Percentiles rank a stretch among this genome's conserved stretches.
These are phyloP conservation scores for Pestalotiopsis sp. DNA, from an alignment of 2,329 filamentous ascomycete genomes.

Conservation along the genomic window DNA sequence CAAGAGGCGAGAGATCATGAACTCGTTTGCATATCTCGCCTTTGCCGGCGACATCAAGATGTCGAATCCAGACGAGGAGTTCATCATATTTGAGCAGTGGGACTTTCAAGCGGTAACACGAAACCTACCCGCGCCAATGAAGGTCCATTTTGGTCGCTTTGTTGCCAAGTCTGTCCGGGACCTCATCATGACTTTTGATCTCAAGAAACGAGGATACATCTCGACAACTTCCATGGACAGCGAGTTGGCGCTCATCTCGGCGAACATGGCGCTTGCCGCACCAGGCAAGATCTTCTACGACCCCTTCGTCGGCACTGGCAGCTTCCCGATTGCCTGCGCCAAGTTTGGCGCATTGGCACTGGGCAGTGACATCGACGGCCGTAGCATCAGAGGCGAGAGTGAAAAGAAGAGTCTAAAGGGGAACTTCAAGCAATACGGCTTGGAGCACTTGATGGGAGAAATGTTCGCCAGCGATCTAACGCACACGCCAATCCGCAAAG, in stretches of 20 bases:
- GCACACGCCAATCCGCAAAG: slow-evolving; percentile 71
- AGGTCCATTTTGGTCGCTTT: slow-evolving; percentile 72
- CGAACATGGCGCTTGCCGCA: slow-evolving; percentile 82
- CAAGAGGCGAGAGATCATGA: slow-evolving; percentile 74
- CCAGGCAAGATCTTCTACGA: slow-evolving; percentile 90
- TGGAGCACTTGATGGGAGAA: slow-evolving; percentile 69
- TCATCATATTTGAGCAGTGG: slow-evolving; percentile 85
- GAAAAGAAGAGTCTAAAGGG: slow-evolving; percentile 52
- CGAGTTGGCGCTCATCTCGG: slow-evolving; percentile 86
- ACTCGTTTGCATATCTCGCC: slow-evolving; percentile 76
- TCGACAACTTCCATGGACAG: slow-evolving; percentile 97
- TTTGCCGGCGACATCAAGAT: slow-evolving; percentile 81
- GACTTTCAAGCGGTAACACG: slow-evolving; percentile 52
- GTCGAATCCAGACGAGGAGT: slow-evolving; percentile 71
- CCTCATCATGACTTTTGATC: slow-evolving; percentile 72
- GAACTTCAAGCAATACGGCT: slow-evolving; percentile 85
- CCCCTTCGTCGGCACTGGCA: slow-evolving; percentile 93
- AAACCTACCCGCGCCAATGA: slow-evolving; percentile 55
- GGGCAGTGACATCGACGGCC: slow-evolving; percentile 91
- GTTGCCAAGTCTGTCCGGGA: slow-evolving; percentile 69
- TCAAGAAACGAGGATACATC: slow-evolving; percentile 94
- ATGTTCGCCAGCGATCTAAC: slow-evolving; percentile 86
- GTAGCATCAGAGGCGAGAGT: slow-evolving; percentile 78
- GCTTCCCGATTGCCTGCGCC: slow-evolving; percentile 86
- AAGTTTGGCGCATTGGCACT: slow-evolving; percentile 84